Evolutionary conservation across 768 basidiomycete genomes (phyloP), one percentile per base, ranked within the genome.

Genomic region (Cystobasidium tubakii): DNA sequence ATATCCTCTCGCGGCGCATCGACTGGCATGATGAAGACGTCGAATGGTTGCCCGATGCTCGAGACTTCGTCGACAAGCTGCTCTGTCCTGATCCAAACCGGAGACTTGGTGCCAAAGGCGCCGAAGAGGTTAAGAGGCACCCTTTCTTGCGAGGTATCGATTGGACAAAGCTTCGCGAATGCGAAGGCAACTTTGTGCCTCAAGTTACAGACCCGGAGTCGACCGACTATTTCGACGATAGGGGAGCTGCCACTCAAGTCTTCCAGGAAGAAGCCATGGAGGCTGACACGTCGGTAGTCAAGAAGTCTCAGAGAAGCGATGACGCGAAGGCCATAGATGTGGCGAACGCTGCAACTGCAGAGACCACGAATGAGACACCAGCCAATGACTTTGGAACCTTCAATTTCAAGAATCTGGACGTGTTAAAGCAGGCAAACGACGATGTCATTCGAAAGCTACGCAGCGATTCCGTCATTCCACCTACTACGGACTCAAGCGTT

Each of bases 201-300:
- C 90, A 93, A 79, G 87, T 96, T 39, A 87, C 89, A 17, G 94
- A 98, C 81, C 93, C 94, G 2, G 94, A 97, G 82, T 95, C 92
- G 25, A 99, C 96, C n/a, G 96, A 99, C 81, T 99, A 99, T 83
- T 99, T 99, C 79, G 96, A 99, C 82, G 87, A 93, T 75, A 88
- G 96, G 54, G 96, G 96, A 1, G 95, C 95, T 19, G 87, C 90
- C 54, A 87, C 89, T 34, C 90, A 92, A 79, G 83, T 91, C 42
- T 96, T 98, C 85, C 89, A 92, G 60, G 95, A 97, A 73, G 91
- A 94, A 1, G 54, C 13, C 57, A 25, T 21, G 84, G 85, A 7
- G 79, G 85, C 13, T 83, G 85, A 17, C 82, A 84, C 33, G 75
- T 74, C 77, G 78, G 66, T 9, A 34, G 17, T 9, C 33, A 34